Percentiles rank a stretch among this genome's conserved stretches.
These are phyloP conservation scores for Schizochytrium sp. DNA, from an alignment of 108 stramenopile species.

Conservation along the genomic window DNA sequence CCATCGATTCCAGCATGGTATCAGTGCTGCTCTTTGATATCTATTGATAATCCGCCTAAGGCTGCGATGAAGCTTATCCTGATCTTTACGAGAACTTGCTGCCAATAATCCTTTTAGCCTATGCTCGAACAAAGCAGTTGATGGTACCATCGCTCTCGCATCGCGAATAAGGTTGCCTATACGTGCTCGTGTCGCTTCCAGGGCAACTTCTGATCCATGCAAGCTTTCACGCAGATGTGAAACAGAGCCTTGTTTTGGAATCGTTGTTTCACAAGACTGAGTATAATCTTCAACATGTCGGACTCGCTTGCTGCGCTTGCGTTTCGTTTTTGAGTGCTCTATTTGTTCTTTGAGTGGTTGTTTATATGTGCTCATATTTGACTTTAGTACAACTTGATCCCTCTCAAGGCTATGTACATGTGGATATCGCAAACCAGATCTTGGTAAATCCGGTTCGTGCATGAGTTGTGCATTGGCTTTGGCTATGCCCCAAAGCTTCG, in stretches of 20 bases:
- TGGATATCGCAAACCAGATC: not conserved
- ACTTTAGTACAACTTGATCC: too few relatives aligned
- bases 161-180: not conserved
- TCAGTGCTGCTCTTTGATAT: not conserved
- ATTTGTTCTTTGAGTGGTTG: too few relatives aligned
- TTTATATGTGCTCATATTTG: too few relatives aligned
- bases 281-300: too few relatives aligned
- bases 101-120: not conserved
- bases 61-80: not conserved
- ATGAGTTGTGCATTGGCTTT: not conserved
- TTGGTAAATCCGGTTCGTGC: not conserved
- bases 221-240: not conserved
- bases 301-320: too few relatives aligned
- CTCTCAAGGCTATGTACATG: not conserved
- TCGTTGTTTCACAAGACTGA: too few relatives aligned
- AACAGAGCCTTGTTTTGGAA: not conserved
- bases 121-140: slow-evolving; percentile 10
- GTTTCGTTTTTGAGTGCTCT: too few relatives aligned
- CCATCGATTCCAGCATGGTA: slow-evolving; percentile 20
- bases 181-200: not conserved
- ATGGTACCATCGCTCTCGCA: not conserved
- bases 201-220: not conserved
- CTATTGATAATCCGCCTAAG: not conserved
- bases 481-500: not conserved
- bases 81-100: not conserved